Base-by-base conservation (phyloP, 1,284 basidiomycete species). In the Ceratobasidium sp. region DNA sequence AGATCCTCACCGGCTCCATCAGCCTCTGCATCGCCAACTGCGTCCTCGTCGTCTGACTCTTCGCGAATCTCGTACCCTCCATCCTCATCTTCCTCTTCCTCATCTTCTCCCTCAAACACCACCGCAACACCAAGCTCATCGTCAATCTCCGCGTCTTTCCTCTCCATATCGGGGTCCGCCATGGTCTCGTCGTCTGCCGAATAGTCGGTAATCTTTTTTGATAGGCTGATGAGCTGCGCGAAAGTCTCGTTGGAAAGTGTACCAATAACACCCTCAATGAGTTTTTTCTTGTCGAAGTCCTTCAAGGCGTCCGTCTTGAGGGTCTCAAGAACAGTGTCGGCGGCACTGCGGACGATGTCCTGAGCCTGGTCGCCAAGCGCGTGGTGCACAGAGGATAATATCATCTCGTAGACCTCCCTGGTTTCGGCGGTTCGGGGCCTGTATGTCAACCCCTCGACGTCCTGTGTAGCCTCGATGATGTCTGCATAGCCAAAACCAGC, bases 241-340 rank as follows among this genome's bases (percentile, higher is more conserved):
- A 98, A 99, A 2, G 84, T 80, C 75, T 98, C 96, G 78, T 87
- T 89, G 13, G 87, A 82, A 13, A 98, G 80, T 0, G 86, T 76
- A 0, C 93, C 89, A 2, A 97, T 80, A 61, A 98, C 87, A 14
- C 90, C 89, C 81, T 98, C 92, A 35, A 97, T 88, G 79, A 98
- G 96, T 82, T 91, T 94, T 83, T 98, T 98, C 87, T 97, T 97
- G 86, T 99, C 98, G 78, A 98, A 95, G 81, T 99, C 97, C 83
- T 96, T 98, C 83, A 96, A 81, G 75, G 87, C 84, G 76, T 98
- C 95, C 78, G 90, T 92, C 83, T 98, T 99, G 78, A 99, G 87
- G 3, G 89, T 88, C 82, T 98, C 95, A 62, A 99, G 84, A 0
- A 96, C 91, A 0, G 89, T 89, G 81, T 99, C 97, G 18, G 98